Conservation (phyloP, 495 filamentous ascomycete genomes). For the Parachaetomium inaequale region DNA sequence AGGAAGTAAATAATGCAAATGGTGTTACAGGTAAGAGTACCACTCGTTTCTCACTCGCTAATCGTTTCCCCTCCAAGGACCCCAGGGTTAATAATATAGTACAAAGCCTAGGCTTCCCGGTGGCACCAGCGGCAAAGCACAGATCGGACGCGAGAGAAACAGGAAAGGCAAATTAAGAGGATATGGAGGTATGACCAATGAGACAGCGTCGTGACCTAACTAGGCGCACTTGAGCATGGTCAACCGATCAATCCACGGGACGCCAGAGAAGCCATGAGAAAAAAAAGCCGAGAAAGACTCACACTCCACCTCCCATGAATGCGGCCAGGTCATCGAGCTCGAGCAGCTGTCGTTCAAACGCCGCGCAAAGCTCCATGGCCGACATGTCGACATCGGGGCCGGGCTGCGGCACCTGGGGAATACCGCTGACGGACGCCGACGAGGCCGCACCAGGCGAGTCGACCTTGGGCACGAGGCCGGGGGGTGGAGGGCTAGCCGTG, state of each 20-base stretch:
- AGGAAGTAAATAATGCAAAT: not conserved
- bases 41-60: not conserved
- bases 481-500: constrained; percentile 42
- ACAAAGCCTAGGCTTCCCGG: not conserved
- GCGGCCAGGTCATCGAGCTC: constrained; percentile 51
- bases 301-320: constrained; percentile 53
- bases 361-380: constrained; percentile 44
- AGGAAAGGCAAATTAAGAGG: not conserved
- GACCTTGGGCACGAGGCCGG: constrained; percentile 28
- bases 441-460: constrained; percentile 41
- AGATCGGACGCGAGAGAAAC: not conserved
- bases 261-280: not conserved
- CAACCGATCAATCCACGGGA: constrained; percentile 1
- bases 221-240: constrained; percentile 23
- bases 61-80: not conserved
- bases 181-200: not conserved
- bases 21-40: constrained; percentile 1
- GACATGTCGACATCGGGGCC: constrained; percentile 45
- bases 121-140: not conserved
- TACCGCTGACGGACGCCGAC: constrained; percentile 26
- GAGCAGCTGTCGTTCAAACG: constrained; percentile 49
- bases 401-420: constrained; percentile 6
- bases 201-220: constrained; percentile 12
- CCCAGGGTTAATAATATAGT: constrained; percentile 4
- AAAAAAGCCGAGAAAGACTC: constrained; percentile 21